A percentile compares a stretch with the other conserved stretches of the same genome.
Conservation (phyloP, 164 flowering plant species). For the Magnolia changhungtana region DNA sequence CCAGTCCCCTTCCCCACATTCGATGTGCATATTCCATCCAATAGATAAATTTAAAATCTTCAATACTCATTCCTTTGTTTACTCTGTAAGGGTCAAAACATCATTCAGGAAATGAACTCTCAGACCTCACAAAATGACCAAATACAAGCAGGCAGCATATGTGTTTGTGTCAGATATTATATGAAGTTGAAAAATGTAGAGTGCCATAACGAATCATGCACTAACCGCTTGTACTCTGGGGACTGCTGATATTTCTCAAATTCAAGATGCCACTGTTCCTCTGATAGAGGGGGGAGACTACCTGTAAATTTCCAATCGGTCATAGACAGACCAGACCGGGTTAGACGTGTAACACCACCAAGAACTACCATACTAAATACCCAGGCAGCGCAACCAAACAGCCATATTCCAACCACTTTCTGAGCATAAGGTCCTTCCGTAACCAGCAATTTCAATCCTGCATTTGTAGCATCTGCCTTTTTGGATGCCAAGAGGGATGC, state of each 20-base stretch:
- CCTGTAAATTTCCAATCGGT: constrained; percentile 99
- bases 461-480: constrained; percentile 24
- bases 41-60: constrained; percentile 92
- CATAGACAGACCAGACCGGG: constrained; percentile 96
- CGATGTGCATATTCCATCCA: constrained; percentile 99
- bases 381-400: constrained; percentile 94
- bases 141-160: neutral
- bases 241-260: constrained; percentile 95
- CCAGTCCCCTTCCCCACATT: constrained; percentile 98
- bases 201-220: constrained; percentile 7
- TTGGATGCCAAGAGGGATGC: constrained; percentile 33
- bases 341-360: constrained; percentile 88
- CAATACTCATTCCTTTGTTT: constrained; percentile 84
- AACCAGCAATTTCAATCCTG: constrained; percentile 62
- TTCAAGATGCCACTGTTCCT: constrained; percentile 76
- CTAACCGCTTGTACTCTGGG: constrained; percentile 87
- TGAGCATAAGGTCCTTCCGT: constrained; percentile 79
- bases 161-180: neutral
- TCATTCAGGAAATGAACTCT: neutral
- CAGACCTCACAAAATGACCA: neutral
- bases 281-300: constrained; percentile 74
- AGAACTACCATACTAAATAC: constrained; percentile 96
- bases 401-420: constrained; percentile 87
- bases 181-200: neutral
- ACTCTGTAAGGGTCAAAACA: constrained; percentile 43